Evolutionary conservation across 257 asterid genomes (phyloP).

Genomic region (Coffea eugenioides): DNA sequence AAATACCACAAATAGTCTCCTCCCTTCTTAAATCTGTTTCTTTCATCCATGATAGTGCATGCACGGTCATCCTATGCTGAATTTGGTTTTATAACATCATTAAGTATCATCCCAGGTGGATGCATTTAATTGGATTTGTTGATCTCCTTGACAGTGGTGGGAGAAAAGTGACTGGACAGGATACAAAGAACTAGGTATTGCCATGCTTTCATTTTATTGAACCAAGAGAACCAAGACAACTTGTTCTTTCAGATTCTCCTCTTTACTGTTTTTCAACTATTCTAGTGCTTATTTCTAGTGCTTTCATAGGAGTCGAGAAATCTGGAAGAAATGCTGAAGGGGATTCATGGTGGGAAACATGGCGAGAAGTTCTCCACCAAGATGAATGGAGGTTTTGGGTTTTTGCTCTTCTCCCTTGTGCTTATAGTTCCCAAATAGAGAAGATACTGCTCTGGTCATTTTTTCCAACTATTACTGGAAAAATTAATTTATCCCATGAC

Average conservation of each 20-base stretch:
- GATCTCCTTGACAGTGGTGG: conserved; percentile 99
- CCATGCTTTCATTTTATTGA: background rate
- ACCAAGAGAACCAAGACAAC: background rate
- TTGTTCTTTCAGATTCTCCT: background rate
- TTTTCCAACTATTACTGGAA: background rate
- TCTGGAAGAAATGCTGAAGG: conserved; percentile 95
- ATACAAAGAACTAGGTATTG: conserved; percentile 94
- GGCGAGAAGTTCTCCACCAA: conserved; percentile 96
- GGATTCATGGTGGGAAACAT: conserved; percentile 99
- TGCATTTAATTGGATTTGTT: conserved; percentile 97
- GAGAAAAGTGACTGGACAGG: conserved; percentile 99
- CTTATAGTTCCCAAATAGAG: background rate
- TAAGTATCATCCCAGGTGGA: conserved; percentile 90
- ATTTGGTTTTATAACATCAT: conserved; percentile 52
- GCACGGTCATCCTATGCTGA: conserved; percentile 18
- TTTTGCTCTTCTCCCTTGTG: conserved; percentile 6
- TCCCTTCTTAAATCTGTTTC: background rate
- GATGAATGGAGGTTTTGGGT: conserved; percentile 91
- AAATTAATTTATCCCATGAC: background rate
- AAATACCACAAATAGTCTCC: background rate
- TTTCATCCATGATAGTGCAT: background rate
- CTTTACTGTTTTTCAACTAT: background rate
- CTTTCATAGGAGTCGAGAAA: conserved; percentile 81
- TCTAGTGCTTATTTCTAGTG: conserved; percentile 20
- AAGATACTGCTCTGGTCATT: background rate